phyloP scores from a whole-genome alignment of 2,329 filamentous ascomycete species.

The Furcasterigmium furcatum region DNA sequence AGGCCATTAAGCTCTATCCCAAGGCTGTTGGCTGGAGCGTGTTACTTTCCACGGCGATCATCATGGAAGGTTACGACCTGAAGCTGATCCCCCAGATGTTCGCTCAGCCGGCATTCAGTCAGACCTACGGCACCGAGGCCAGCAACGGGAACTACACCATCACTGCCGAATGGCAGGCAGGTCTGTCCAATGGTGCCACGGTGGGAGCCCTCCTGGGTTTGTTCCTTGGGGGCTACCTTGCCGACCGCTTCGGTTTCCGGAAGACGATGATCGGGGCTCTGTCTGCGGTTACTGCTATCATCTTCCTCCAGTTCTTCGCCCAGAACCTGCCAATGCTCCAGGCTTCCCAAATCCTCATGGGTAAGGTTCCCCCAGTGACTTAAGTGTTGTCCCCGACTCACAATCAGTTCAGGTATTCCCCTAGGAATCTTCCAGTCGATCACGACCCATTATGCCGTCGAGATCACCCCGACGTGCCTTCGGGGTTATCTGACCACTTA shows the following conservation, averaged over 20 bases:
- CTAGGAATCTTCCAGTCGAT: constrained; percentile 42
- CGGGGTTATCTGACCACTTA: constrained; percentile 36
- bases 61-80: constrained; percentile 30
- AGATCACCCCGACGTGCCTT: constrained; percentile 35
- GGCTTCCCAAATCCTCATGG: no score
- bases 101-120: constrained; percentile 22
- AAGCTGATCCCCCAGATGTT: constrained; percentile 28
- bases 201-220: background rate
- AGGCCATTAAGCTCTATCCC: background rate
- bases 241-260: background rate
- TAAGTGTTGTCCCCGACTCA: background rate
- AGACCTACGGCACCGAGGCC: constrained; percentile 18
- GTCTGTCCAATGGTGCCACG: background rate
- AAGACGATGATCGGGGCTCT: background rate
- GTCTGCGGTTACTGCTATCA: background rate
- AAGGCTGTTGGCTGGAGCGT: constrained; percentile 12
- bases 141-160: background rate
- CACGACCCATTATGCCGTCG: constrained; percentile 36
- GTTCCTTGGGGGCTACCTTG: background rate
- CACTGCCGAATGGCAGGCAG: background rate
- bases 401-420: constrained; percentile 20
- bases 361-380: background rate
- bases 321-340: background rate
- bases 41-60: constrained; percentile 13
- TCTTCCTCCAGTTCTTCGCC: background rate